These are phyloP conservation scores for Ophiostoma tasmaniense DNA, from an alignment of 2,329 filamentous ascomycete species.

Conservation along the genomic window DNA sequence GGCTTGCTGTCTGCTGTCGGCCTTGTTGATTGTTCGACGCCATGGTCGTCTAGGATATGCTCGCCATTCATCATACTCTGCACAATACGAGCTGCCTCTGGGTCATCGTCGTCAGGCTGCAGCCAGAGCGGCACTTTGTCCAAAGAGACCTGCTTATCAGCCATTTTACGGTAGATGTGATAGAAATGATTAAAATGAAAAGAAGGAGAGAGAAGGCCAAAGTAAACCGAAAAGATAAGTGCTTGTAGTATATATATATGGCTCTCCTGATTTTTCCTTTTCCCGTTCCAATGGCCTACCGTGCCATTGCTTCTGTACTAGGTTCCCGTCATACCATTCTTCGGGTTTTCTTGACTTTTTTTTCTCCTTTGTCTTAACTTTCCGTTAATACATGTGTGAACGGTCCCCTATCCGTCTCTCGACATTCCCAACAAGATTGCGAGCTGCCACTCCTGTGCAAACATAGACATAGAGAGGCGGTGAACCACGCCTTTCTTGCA, in stretches of 20 bases:
- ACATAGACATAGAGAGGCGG: no score
- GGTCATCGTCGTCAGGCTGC: conserved; percentile 5
- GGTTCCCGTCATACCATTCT: not conserved
- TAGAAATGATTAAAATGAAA: not conserved
- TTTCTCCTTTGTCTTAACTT: no score
- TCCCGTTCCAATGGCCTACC: not conserved
- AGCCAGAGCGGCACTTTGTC: not conserved
- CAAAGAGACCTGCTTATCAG: not conserved
- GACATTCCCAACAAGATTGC: no score
- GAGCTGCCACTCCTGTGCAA: no score
- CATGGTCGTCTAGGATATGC: not conserved
- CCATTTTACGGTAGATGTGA: not conserved
- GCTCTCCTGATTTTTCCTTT: no score
- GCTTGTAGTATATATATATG: not conserved
- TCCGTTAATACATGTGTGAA: no score
- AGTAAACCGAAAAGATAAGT: not conserved
- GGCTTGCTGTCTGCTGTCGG: not conserved
- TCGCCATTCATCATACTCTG: not conserved
- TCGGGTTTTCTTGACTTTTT: no score
- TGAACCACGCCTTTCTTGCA: no score
- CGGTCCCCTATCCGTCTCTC: no score
- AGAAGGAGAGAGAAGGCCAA: not conserved
- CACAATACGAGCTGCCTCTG: not conserved
- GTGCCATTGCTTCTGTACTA: not conserved
- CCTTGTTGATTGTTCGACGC: not conserved